These are phyloP conservation scores for Agaricus bisporus DNA, from an alignment of 768 basidiomycete species.

Conservation along the genomic window DNA sequence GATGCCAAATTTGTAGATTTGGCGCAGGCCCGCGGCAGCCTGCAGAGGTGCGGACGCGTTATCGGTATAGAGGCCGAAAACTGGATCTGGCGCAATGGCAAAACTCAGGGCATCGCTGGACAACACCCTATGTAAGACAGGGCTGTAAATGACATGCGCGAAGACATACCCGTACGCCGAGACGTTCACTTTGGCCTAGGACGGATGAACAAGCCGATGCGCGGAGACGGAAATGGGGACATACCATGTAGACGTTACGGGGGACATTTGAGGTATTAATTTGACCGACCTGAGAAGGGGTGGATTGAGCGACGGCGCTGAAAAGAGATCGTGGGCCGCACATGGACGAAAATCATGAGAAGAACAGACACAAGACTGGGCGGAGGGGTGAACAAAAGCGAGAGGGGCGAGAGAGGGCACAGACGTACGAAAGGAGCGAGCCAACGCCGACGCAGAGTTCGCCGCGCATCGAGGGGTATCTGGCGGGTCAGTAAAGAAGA, in stretches of 20 bases:
- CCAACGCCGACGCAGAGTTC: conserved; percentile 73
- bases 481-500: too few relatives aligned
- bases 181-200: conserved; percentile 61
- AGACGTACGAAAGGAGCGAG: conserved; percentile 63
- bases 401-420: conserved; percentile 12
- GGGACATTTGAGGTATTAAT: conserved; percentile 73
- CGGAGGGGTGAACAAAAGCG: conserved; percentile 17
- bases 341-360: conserved; percentile 80
- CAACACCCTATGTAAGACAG: neutral
- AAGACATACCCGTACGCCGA: conserved; percentile 60
- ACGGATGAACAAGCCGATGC: conserved; percentile 1
- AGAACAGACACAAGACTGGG: conserved; percentile 41
- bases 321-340: conserved; percentile 28
- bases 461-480: conserved; percentile 46
- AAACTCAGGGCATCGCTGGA: conserved; percentile 44
- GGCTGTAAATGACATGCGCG: neutral
- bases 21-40: conserved; percentile 52
- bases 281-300: conserved; percentile 62
- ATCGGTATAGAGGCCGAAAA: conserved; percentile 57
- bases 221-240: conserved; percentile 6
- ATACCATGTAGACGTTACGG: conserved; percentile 68
- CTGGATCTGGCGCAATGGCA: conserved; percentile 46
- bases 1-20: conserved; percentile 72
- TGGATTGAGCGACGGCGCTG: conserved; percentile 13
- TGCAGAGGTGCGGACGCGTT: conserved; percentile 61